These are phyloP conservation scores for Cyclotella baltica DNA, from an alignment of 108 stramenopile species.

Conservation along the genomic window DNA sequence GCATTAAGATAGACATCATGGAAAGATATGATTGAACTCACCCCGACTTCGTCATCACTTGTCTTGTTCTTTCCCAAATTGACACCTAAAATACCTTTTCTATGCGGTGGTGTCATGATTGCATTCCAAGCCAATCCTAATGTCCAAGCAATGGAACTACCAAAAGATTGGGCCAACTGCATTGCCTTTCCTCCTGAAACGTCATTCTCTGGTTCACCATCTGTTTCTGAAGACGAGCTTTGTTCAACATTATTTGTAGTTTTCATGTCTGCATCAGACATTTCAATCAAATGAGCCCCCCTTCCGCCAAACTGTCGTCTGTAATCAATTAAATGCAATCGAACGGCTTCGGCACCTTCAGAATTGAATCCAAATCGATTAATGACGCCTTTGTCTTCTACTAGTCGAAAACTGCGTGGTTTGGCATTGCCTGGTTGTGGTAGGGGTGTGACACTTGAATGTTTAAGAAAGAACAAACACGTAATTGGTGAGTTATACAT, in stretches of 20 bases:
- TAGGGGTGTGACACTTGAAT: slow-evolving; percentile 81
- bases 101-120: slow-evolving; percentile 24
- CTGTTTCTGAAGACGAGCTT: not conserved
- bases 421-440: slow-evolving; percentile 96
- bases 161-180: not conserved
- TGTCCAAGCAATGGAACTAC: slow-evolving; percentile 20
- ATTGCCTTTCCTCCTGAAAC: not conserved
- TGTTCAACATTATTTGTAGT: not conserved
- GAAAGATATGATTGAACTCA: slow-evolving; percentile 22
- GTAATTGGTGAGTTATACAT: not conserved
- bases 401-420: slow-evolving; percentile 94
- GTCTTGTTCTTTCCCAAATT: slow-evolving; percentile 97
- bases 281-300: slow-evolving; percentile 43
- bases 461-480: too few relatives aligned
- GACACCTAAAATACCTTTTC: slow-evolving; percentile 75
- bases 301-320: slow-evolving; percentile 67
- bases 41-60: slow-evolving; percentile 51
- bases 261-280: not conserved
- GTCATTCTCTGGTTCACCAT: not conserved
- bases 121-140: slow-evolving; percentile 37
- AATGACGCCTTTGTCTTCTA: slow-evolving; percentile 91
- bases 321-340: slow-evolving; percentile 60
- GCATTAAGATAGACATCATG: not conserved
- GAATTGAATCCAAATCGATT: slow-evolving; percentile 97
- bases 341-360: slow-evolving; percentile 71